phyloP scores from a whole-genome alignment of 441 rosid species.

The Capsella rubella region DNA sequence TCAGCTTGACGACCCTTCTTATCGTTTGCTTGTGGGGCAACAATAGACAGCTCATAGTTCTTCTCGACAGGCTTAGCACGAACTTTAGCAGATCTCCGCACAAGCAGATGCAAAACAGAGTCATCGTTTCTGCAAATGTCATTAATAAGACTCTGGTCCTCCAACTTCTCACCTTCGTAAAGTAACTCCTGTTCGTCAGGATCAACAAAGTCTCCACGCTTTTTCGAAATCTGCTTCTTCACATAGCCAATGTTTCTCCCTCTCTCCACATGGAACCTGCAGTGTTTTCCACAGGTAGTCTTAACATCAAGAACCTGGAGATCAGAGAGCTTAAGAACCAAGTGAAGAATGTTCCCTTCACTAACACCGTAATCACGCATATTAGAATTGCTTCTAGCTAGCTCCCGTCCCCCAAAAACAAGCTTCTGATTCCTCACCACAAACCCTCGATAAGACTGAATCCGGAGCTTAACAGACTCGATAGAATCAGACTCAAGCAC shows the following conservation, averaged over 20 bases:
- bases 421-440: conserved; percentile 77
- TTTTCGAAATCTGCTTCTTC: conserved; percentile 71
- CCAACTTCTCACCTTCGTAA: conserved; percentile 72
- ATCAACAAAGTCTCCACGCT: conserved; percentile 55
- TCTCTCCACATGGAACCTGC: conserved; percentile 66
- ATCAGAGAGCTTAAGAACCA: conserved; percentile 80
- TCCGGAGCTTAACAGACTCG: conserved; percentile 70
- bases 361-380: conserved; percentile 77
- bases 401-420: conserved; percentile 78
- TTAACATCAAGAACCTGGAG: conserved; percentile 73
- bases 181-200: conserved; percentile 70
- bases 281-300: conserved; percentile 66
- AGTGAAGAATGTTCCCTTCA: conserved; percentile 78
- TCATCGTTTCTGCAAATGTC: conserved; percentile 63
- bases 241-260: conserved; percentile 78
- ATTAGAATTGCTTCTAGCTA: conserved; percentile 72
- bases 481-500: conserved; percentile 71
- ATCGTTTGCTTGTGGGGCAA: conserved; percentile 48
- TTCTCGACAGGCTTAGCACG: conserved; percentile 70
- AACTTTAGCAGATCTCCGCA: conserved; percentile 70
- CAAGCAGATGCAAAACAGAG: conserved; percentile 63
- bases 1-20: conserved; percentile 40
- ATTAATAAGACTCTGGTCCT: conserved; percentile 73
- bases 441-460: conserved; percentile 74
- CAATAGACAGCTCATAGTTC: conserved; percentile 70